Evolutionary conservation across 345 rosid species (phyloP), one percentile per base, ranked within the genome.

Genomic region (Arabis alpina): DNA sequence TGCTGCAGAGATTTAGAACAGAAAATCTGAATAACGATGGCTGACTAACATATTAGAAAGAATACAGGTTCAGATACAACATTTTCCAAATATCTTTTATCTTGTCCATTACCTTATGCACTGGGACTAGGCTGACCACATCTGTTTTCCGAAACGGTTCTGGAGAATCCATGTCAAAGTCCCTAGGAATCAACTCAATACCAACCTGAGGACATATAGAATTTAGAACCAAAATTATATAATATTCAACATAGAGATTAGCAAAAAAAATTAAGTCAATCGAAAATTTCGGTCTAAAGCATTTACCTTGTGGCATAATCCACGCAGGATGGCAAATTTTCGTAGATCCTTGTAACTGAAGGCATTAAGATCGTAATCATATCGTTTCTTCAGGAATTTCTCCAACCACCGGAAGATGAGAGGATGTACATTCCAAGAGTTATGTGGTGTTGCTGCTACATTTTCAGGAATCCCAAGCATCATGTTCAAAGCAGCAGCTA

Each of bases 111-210:
- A 91, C 99, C 98, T 94, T 94, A 68, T 94, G 95, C 75, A 94
- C 93, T 25, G 99, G 99, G 69, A 94, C 84, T 69, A 94, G 85
- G 79, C 97, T 87, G 74, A 88, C 82, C 76, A 94, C 77, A 84
- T 94, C 99, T 76, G 85, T 79, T 80, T 85, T 85, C 47, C 58
- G 78, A 81, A 94, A 94, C 47, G 99, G 99, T 66, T 73, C 80
- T 69, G 89, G 84, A 82, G 97, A 91, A 81, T 91, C 91, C 97
- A 89, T 89, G 79, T 91, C 97, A 81, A 88, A 94, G 81, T 94
- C 96, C 84, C 93, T 86, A 8, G 97, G 88, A 62, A 89, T 93
- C 84, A 94, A 80, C 83, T 94, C 99, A 77, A 94, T 80, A 53
- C 99, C 99, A 75, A 91, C 96, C 99, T 94, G 79, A 62, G 28